Percentiles rank a stretch among this genome's conserved stretches.
These are phyloP conservation scores for Fusarium robinianum DNA, from an alignment of 2,329 filamentous ascomycete genomes.

Conservation along the genomic window DNA sequence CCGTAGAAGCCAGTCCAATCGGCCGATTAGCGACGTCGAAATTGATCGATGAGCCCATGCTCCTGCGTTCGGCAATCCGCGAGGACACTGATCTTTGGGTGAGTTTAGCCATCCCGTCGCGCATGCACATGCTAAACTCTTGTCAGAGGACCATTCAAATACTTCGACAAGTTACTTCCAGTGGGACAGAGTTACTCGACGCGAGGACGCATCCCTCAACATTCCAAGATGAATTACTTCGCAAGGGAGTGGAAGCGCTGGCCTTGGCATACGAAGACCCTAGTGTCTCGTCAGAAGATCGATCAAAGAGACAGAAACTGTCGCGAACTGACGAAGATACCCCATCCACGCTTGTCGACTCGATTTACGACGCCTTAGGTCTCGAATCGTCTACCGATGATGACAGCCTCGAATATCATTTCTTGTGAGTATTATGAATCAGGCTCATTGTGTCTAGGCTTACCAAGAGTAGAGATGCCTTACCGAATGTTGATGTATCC, in stretches of 20 bases:
- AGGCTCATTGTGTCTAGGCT: conserved; percentile 16
- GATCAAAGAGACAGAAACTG: conserved; percentile 41
- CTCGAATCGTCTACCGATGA: conserved; percentile 28
- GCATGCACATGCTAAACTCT: conserved; percentile 25
- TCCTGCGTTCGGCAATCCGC: conserved; percentile 40
- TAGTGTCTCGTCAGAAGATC: conserved; percentile 26
- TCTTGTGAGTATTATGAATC: conserved; percentile 54
- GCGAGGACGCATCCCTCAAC: conserved; percentile 36
- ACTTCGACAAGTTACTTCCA: conserved; percentile 35
- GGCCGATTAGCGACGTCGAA: conserved; percentile 49
- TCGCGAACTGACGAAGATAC: conserved; percentile 24
- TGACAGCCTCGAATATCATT: conserved; percentile 42
- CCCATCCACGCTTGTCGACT: conserved; percentile 23
- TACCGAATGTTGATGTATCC: conserved; percentile 52
- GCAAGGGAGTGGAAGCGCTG: conserved; percentile 37
- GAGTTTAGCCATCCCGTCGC: conserved; percentile 20
- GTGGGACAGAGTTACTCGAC: conserved; percentile 26
- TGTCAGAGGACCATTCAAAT: conserved; percentile 38
- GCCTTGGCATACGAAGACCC: conserved; percentile 33
- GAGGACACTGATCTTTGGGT: conserved; percentile 50
- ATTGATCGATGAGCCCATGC: conserved; percentile 48
- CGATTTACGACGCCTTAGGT: conserved; percentile 39
- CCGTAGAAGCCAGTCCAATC: conserved; percentile 41
- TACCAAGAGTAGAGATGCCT: conserved; percentile 42
- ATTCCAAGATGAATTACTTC: conserved; percentile 38